Conservation (phyloP, 2,329 filamentous ascomycete genomes). For the Ascosphaera apis region DNA sequence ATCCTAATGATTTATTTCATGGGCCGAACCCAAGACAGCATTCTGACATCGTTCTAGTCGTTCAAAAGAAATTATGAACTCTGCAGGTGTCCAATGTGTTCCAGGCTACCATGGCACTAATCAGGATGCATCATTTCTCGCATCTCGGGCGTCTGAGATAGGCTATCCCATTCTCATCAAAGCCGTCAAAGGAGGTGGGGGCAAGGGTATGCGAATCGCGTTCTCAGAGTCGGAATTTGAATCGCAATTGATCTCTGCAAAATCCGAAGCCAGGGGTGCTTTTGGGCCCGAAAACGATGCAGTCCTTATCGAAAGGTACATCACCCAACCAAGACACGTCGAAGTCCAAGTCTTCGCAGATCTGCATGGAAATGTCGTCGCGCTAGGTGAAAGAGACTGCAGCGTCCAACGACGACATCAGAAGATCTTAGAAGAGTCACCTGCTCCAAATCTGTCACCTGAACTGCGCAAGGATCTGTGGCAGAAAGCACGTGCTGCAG, state of each 20-base stretch:
- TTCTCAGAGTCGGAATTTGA: conserved; percentile 33
- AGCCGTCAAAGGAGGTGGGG: conserved; percentile 40
- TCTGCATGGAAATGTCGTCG: conserved; percentile 39
- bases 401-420: conserved; percentile 43
- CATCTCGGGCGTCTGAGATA: conserved; percentile 50
- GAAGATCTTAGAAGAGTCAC: conserved; percentile 43
- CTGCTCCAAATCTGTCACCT: conserved; percentile 37
- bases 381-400: conserved; percentile 41
- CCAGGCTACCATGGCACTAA: conserved; percentile 83
- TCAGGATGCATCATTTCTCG: conserved; percentile 41
- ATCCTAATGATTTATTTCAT: not conserved
- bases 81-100: conserved; percentile 85
- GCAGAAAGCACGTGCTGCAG: conserved; percentile 40
- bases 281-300: conserved; percentile 35
- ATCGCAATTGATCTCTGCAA: conserved; percentile 37
- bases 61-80: conserved; percentile 91
- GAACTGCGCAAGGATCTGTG: conserved; percentile 38
- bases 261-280: conserved; percentile 38
- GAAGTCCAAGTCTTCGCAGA: conserved; percentile 46
- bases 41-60: conserved; percentile 21
- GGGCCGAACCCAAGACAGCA: not conserved
- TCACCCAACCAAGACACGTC: conserved; percentile 41
- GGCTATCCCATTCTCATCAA: conserved; percentile 42
- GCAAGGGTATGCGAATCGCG: conserved; percentile 49
- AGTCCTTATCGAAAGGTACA: conserved; percentile 47